Percentiles rank a stretch among this genome's conserved stretches.
Evolutionary conservation across 495 filamentous ascomycete species (phyloP).

Genomic region (Trypethelium eluteriae): DNA sequence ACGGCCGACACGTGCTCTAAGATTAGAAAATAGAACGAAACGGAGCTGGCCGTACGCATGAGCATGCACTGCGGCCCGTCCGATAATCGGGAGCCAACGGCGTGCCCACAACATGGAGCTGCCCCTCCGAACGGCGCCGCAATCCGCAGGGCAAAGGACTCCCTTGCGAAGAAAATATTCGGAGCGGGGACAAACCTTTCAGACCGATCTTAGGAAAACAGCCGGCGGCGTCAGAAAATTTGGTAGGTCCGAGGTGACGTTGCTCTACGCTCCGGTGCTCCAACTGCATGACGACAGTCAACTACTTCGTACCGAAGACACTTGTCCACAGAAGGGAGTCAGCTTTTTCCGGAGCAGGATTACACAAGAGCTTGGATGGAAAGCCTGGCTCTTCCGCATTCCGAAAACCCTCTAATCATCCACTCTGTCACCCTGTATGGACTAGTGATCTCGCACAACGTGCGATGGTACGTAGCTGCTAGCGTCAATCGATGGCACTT

Average conservation of each 20-base stretch:
- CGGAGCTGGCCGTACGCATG: slow-evolving; percentile 8
- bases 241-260: too few relatives aligned
- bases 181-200: too few relatives aligned
- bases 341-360: background rate
- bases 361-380: background rate
- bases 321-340: background rate
- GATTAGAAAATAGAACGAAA: slow-evolving; percentile 4
- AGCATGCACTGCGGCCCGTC: slow-evolving; percentile 7
- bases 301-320: too few relatives aligned
- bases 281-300: background rate
- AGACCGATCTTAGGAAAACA: too few relatives aligned
- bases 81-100: slow-evolving; percentile 6
- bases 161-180: background rate
- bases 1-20: slow-evolving; percentile 6
- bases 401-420: background rate
- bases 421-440: too few relatives aligned
- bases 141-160: background rate
- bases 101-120: background rate
- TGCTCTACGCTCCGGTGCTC: too few relatives aligned
- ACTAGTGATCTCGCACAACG: background rate
- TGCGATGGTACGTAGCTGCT: background rate
- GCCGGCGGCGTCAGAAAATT: background rate
- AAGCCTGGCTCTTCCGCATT: background rate
- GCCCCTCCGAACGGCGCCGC: background rate
- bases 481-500: too few relatives aligned